These are phyloP conservation scores for Coemansia sp. DNA, from an alignment of 192 early-diverging fungal species.

Conservation along the genomic window DNA sequence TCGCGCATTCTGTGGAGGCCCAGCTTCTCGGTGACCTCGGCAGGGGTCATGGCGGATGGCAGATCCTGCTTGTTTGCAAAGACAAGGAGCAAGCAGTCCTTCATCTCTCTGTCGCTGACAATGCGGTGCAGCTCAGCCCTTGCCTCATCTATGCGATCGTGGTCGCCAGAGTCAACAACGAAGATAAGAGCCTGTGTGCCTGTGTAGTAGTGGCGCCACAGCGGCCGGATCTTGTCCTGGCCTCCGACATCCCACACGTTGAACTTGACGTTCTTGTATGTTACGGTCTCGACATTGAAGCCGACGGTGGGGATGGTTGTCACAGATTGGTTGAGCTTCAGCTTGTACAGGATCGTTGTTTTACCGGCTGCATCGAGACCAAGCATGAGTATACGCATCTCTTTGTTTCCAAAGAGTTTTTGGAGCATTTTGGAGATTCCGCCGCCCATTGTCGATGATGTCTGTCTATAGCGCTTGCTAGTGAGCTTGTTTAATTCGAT, in stretches of 20 bases:
- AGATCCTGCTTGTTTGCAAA: constrained; percentile 86
- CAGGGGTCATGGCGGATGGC: constrained; percentile 84
- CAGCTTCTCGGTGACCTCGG: constrained; percentile 90
- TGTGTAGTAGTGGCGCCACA: constrained; percentile 86
- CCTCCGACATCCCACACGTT: constrained; percentile 88
- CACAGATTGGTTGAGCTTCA: constrained; percentile 61
- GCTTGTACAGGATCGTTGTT: constrained; percentile 59
- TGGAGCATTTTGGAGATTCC: constrained; percentile 57
- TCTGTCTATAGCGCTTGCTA: not conserved
- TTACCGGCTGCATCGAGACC: constrained; percentile 59
- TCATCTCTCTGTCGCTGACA: constrained; percentile 81
- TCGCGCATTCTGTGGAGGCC: constrained; percentile 85
- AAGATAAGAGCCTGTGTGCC: constrained; percentile 85
- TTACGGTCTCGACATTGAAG: constrained; percentile 85
- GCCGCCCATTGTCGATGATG: constrained; percentile 45
- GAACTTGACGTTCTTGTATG: constrained; percentile 84
- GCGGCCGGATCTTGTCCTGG: constrained; percentile 86
- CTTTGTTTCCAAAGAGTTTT: constrained; percentile 58
- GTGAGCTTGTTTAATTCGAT: too few species aligned
- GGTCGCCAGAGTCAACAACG: constrained; percentile 86
- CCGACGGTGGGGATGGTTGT: constrained; percentile 62
- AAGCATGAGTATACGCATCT: constrained; percentile 64
- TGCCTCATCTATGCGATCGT: constrained; percentile 85
- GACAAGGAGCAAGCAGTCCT: constrained; percentile 75
- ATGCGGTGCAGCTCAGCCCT: constrained; percentile 80